Base-by-base conservation (phyloP, 2,329 filamentous ascomycete species). In the Macrophomina pseudophaseolina region DNA sequence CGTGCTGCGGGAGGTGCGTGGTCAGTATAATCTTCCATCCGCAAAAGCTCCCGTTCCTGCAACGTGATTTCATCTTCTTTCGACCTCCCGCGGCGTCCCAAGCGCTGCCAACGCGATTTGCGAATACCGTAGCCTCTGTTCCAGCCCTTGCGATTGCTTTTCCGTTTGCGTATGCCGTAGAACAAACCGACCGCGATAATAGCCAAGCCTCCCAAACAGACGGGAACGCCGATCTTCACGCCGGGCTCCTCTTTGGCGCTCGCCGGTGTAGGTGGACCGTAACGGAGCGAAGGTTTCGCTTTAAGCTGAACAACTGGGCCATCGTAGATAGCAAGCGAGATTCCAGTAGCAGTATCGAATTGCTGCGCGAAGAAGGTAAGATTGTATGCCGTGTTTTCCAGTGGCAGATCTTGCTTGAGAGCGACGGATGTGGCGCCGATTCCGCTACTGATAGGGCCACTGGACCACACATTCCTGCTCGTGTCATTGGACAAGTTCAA, bases 111-210 rank as follows among this genome's bases (percentile, higher is more conserved):
- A 60, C 71, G 75, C 11, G 77, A 78, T 67, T 79, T 78, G 9
- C 75, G 71, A 11, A 71, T 71, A 2, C 75, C 78, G 65, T 82
- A 81, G 3, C 79, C 79, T n/a, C 68, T 69, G 54, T 74, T 71
- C 16, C 75, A 69, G 14, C 74, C 74, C 75, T 79, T 68, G 53
- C 74, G 77, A 66, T 80, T 78, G 40, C 68, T 71, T 51, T 80
- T 75, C 30, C 76, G 76, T 63, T 79, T 75, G 12, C 77, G 72
- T 79, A 82, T 82, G 12, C 80, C 77, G 66, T 80, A 76, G 46
- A 71, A 80, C 18, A 81, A 68, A 2, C 76, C 78, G n/a, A 74
- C 67, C 14, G 79, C 69, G 40, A 82, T 74, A 16, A 78, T 40
- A 16, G 78, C 59, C 18, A 81, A 69, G 58, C 78, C 74, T 23